A percentile compares a stretch with the other conserved stretches of the same genome.
Conservation (phyloP, 345 rosid genomes). For the Aquilaria yunnanensis region DNA sequence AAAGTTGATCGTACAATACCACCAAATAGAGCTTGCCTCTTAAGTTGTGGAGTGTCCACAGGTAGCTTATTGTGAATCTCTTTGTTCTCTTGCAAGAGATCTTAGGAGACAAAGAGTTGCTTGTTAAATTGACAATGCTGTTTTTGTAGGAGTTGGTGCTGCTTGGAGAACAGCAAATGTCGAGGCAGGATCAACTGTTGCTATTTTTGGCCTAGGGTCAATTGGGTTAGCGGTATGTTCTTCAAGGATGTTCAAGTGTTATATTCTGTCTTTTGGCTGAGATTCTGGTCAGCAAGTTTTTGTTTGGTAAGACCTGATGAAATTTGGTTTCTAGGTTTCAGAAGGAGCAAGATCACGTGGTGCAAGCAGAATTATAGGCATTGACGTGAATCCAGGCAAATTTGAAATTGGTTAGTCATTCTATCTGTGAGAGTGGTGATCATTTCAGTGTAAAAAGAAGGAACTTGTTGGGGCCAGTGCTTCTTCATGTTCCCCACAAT, state of each 20-base stretch:
- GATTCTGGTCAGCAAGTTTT: too few species aligned
- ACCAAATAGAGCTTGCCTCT: conserved; percentile 74
- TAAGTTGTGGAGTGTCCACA: conserved; percentile 85
- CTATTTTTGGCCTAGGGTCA: conserved; percentile 80
- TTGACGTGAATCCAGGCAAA: conserved; percentile 60
- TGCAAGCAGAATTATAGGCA: conserved; percentile 72
- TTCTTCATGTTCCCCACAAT: conserved; percentile 3
- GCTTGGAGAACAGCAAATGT: conserved; percentile 81
- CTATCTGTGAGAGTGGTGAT: not conserved
- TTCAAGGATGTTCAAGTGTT: not conserved
- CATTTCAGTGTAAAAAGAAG: not conserved
- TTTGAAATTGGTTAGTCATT: conserved; percentile 54
- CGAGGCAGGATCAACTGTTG: conserved; percentile 81
- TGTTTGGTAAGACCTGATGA: not conserved
- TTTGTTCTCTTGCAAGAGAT: not conserved
- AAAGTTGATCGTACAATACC: conserved; percentile 61
- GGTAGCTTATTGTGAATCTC: conserved; percentile 30
- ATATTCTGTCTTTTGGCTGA: not conserved
- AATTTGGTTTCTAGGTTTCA: conserved; percentile 47
- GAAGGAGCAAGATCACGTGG: conserved; percentile 81
- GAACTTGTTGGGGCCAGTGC: not conserved
- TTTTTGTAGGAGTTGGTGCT: conserved; percentile 69
- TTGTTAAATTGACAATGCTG: not conserved
- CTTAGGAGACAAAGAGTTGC: not conserved
- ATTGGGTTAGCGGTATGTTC: conserved; percentile 74